Conservation (phyloP, 2,329 filamentous ascomycete species). For the Ophiostoma sp. region DNA sequence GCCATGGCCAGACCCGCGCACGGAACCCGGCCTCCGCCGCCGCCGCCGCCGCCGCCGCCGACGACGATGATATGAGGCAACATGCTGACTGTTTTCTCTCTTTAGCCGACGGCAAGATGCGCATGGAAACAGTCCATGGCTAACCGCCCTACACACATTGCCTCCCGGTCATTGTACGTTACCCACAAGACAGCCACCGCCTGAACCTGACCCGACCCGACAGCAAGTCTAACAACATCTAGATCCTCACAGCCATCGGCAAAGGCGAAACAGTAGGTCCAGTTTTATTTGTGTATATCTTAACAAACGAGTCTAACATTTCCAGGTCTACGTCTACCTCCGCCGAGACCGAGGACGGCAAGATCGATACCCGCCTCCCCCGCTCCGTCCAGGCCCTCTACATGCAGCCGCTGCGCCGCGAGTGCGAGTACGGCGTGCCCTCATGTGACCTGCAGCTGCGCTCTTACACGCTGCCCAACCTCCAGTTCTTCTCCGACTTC, state of each 20-base stretch:
- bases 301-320: not conserved
- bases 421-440: constrained; percentile 69
- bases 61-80: not conserved
- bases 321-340: not conserved
- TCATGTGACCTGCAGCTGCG: constrained; percentile 88
- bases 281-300: not conserved
- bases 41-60: constrained; percentile 6
- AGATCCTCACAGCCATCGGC: constrained; percentile 9
- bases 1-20: not conserved
- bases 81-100: constrained; percentile 8
- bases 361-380: constrained; percentile 53
- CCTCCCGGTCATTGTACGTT: constrained; percentile 25
- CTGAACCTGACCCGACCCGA: not conserved
- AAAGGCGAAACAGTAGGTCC: not conserved
- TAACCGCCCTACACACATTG: constrained; percentile 20
- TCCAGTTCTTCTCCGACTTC: constrained; percentile 94
- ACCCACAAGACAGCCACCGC: not conserved
- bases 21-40: constrained; percentile 2
- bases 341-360: not conserved
- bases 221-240: constrained; percentile 2
- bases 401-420: constrained; percentile 73
- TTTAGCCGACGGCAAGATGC: constrained; percentile 20
- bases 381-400: constrained; percentile 80
- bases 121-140: constrained; percentile 24
- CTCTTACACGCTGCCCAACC: constrained; percentile 81